Evolutionary conservation across 345 rosid species (phyloP).

Genomic region (Brassica incana): DNA sequence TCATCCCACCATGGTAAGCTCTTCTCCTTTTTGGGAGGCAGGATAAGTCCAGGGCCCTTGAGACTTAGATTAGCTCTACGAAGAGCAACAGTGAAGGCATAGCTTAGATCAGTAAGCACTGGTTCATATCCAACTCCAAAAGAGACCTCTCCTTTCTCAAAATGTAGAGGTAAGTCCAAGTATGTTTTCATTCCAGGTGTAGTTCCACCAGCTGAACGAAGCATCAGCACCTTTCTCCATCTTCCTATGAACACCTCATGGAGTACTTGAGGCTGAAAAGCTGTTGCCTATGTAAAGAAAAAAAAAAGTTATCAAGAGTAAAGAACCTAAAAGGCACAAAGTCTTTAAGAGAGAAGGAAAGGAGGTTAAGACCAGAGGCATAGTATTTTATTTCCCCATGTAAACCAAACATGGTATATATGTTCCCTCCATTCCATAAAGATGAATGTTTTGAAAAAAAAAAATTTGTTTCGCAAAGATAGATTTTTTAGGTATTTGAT

Average conservation of each 20-base stretch:
- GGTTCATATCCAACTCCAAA: slow-evolving; percentile 98
- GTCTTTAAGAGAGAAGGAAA: no score
- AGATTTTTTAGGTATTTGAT: no score
- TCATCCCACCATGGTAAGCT: slow-evolving; percentile 99
- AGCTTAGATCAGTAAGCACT: slow-evolving; percentile 81
- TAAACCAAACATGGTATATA: no score
- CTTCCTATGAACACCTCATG: slow-evolving; percentile 90
- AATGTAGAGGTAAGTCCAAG: slow-evolving; percentile 70
- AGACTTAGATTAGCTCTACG: slow-evolving; percentile 92
- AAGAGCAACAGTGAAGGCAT: slow-evolving; percentile 93
- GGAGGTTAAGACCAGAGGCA: no score
- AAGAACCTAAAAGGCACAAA: no score
- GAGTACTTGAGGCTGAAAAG: slow-evolving; percentile 84
- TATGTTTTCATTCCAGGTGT: slow-evolving; percentile 93
- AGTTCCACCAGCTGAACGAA: slow-evolving; percentile 92
- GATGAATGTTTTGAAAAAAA: no score
- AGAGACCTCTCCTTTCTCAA: slow-evolving; percentile 71
- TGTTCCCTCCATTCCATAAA: no score
- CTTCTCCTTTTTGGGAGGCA: slow-evolving; percentile 83
- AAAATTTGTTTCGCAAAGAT: no score
- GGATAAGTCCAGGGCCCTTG: slow-evolving; percentile 60
- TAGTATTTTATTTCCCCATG: no score
- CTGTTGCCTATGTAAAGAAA: slow-evolving; percentile 63
- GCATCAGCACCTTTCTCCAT: slow-evolving; percentile 94
- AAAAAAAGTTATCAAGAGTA: not conserved